Evolutionary conservation across 768 basidiomycete genomes (phyloP).

Genomic region (Amanita polypyramis): DNA sequence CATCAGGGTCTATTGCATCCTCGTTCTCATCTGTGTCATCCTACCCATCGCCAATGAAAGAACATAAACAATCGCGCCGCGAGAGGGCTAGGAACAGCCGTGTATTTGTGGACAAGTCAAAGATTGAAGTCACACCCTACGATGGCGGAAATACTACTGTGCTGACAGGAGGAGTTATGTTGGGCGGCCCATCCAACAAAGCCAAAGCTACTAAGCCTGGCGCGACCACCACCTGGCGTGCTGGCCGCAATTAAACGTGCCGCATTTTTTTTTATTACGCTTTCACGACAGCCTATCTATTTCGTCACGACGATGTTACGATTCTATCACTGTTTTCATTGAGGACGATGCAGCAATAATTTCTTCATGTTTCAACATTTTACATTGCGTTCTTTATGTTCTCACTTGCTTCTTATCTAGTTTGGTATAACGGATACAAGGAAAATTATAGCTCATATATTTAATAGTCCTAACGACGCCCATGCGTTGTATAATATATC

Average conservation of each 20-base stretch:
- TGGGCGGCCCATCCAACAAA: slow-evolving; percentile 35
- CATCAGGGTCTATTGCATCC: slow-evolving; percentile 23
- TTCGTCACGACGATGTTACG: slow-evolving; percentile 10
- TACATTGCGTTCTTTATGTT: slow-evolving; percentile 10
- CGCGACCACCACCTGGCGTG: slow-evolving; percentile 41
- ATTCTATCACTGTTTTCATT: not conserved
- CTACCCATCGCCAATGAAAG: slow-evolving; percentile 19
- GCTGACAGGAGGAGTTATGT: slow-evolving; percentile 82
- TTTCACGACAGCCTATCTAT: slow-evolving; percentile 4
- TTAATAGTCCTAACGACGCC: not conserved
- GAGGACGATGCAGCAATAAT: slow-evolving; percentile 2
- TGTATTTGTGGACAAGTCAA: slow-evolving; percentile 65
- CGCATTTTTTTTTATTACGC: slow-evolving; percentile 8
- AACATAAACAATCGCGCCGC: slow-evolving; percentile 49
- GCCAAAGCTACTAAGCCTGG: slow-evolving; percentile 18
- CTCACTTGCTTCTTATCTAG: slow-evolving; percentile 10
- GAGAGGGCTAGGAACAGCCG: slow-evolving; percentile 59
- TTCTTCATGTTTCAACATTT: not conserved
- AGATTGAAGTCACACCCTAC: slow-evolving; percentile 75
- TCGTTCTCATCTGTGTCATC: slow-evolving; percentile 35
- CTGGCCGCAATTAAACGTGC: slow-evolving; percentile 32
- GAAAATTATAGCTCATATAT: slow-evolving; percentile 5
- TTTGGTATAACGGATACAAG: slow-evolving; percentile 7
- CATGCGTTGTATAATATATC: not conserved
- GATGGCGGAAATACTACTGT: slow-evolving; percentile 86